Percentiles rank a stretch among this genome's conserved stretches.
Evolutionary conservation across 495 filamentous ascomycete genomes (phyloP).

Genomic region (Neurospora hispaniola): DNA sequence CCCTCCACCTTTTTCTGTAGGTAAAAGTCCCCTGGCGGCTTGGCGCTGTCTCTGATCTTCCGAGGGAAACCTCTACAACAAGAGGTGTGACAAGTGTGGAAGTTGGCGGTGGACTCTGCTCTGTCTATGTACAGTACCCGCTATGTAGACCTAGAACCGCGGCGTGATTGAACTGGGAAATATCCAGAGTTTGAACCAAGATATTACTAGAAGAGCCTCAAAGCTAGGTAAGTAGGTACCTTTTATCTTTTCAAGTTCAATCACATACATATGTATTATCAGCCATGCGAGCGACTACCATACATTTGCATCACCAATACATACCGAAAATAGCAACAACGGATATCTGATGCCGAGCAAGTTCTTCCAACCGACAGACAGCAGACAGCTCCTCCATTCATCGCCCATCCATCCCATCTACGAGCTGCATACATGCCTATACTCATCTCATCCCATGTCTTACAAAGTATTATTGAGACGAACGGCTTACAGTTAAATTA

Average conservation of each 20-base stretch:
- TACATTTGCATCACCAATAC: neutral
- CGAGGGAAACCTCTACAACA: neutral
- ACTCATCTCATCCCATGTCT: neutral
- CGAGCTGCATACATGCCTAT: neutral
- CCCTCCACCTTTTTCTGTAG: neutral
- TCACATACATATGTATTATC: too few relatives aligned
- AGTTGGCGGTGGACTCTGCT: too few relatives aligned
- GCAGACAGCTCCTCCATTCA: neutral
- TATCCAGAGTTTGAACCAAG: too few relatives aligned
- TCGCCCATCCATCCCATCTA: neutral
- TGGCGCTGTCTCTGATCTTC: neutral
- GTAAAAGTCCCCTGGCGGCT: neutral
- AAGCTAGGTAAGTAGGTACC: neutral
- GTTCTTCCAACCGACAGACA: too few relatives aligned
- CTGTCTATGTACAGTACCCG: too few relatives aligned
- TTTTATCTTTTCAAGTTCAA: neutral
- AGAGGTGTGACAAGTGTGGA: too few relatives aligned
- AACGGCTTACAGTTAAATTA: neutral
- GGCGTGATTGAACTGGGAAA: too few relatives aligned
- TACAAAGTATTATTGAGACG: neutral
- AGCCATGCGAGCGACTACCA: too few relatives aligned
- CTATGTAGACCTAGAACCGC: too few relatives aligned
- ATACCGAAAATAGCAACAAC: neutral
- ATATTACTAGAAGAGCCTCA: neutral
- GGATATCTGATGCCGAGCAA: neutral